phyloP scores from a whole-genome alignment of 805 yeast species.

The Metschnikowia kunwiensis region DNA sequence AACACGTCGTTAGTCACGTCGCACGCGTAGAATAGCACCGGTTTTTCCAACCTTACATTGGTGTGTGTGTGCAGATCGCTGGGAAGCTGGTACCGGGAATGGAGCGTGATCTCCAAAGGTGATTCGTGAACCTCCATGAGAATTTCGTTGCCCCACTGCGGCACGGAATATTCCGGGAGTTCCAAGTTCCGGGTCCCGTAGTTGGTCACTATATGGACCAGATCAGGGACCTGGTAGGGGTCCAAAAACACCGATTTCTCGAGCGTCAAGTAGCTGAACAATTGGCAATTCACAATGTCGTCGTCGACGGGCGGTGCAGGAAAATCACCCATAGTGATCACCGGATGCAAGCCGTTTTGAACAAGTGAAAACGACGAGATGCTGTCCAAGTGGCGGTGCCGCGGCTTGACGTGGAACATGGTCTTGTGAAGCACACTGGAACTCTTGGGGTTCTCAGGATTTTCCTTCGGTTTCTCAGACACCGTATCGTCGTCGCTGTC shows the following conservation, averaged over 20 bases:
- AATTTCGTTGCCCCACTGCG: conserved; percentile 41
- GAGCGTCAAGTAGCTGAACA: conserved; percentile 33
- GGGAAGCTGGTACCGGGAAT: conserved; percentile 42
- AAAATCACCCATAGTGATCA: conserved; percentile 16
- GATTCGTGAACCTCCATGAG: conserved; percentile 26
- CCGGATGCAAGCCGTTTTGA: conserved; percentile 39
- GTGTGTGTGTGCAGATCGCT: conserved; percentile 8
- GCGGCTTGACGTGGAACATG: conserved; percentile 41
- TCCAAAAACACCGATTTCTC: conserved; percentile 36
- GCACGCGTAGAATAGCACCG: conserved; percentile 38
- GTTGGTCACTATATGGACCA: conserved; percentile 22
- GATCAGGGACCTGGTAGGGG: conserved; percentile 33
- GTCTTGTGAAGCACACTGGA: conserved; percentile 33
- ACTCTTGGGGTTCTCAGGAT: too few species aligned
- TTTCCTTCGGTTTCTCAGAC: neutral
- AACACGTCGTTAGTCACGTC: conserved; percentile 27
- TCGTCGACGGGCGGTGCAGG: conserved; percentile 25
- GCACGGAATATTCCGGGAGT: conserved; percentile 36
- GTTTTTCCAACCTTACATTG: conserved; percentile 20
- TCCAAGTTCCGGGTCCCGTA: conserved; percentile 38
- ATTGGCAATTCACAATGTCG: conserved; percentile 24
- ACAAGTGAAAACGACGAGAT: conserved; percentile 4
- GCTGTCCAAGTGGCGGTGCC: conserved; percentile 24
- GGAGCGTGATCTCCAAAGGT: conserved; percentile 28
- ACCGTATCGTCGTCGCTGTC: conserved; percentile 11